Percentiles rank a stretch among this genome's conserved stretches.
phyloP scores from a whole-genome alignment of 352 stramenopile genomes.

The Globisporangium polare region DNA sequence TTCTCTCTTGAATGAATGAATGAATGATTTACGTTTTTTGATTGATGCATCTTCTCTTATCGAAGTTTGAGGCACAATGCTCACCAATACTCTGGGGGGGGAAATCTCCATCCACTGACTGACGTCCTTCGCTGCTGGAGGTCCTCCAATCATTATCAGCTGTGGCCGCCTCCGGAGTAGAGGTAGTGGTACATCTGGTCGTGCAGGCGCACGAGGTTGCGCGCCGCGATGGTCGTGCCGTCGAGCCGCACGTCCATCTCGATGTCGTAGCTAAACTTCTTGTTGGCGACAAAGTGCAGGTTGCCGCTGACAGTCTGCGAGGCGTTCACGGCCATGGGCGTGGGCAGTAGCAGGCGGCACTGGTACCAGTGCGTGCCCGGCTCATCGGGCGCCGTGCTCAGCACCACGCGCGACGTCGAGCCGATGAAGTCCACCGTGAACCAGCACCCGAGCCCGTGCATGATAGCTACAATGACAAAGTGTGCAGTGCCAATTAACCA shows the following conservation, averaged over 20 bases:
- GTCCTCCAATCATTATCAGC: not conserved
- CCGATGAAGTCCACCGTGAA: constrained; percentile 98
- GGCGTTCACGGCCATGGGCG: constrained; percentile 90
- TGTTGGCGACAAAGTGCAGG: constrained; percentile 92
- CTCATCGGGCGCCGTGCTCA: constrained; percentile 81
- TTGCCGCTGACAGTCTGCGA: constrained; percentile 87
- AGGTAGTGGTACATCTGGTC: constrained; percentile 96
- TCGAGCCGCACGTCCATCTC: constrained; percentile 87
- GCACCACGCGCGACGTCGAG: constrained; percentile 66
- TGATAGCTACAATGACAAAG: constrained; percentile 42
- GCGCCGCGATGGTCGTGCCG: constrained; percentile 78
- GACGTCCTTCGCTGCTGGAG: not conserved
- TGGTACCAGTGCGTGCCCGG: constrained; percentile 91
- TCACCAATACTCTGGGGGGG: not conserved
- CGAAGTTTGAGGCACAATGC: not conserved
- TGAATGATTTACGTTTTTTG: constrained; percentile 1
- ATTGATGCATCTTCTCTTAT: not conserved
- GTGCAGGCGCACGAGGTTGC: constrained; percentile 88
- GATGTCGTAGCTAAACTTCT: constrained; percentile 96
- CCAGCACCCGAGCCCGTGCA: constrained; percentile 98
- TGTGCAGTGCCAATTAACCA: not conserved
- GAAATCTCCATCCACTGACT: not conserved
- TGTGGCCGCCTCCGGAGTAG: constrained; percentile 35
- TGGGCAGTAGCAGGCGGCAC: constrained; percentile 87
- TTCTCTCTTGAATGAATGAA: no score